Base-by-base conservation (phyloP, 2,329 filamentous ascomycete genomes). In the Pseudovirgaria hyperparasitica region DNA sequence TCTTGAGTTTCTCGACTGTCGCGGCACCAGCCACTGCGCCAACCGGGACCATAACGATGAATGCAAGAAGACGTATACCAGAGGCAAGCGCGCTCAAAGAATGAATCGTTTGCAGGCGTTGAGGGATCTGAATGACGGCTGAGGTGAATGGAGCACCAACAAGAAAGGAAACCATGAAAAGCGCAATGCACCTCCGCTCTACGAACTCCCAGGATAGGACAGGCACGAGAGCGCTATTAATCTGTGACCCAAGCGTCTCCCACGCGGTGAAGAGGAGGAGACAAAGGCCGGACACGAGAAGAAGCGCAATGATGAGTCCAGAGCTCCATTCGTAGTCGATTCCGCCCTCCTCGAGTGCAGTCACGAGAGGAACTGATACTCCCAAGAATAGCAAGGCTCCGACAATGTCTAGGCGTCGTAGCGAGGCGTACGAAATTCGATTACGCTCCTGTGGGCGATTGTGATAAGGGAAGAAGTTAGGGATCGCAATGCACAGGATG, bases 301-400 rank as follows among this genome's bases (percentile, higher is more conserved):
- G 19, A 4, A 33, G 21, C n/a, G 15, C 17, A 19, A 37, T 31
- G 3, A 30, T 22, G 9, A 13, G 15, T 5, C 10, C 18, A n/a
- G 14, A 14, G 12, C 15, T 15, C 32, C 32, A 35, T 11, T 15
- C 32, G 16, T 34, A 36, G 4, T 36, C 31, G 9, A 39, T 23
- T 5, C 37, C 37, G 11, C 25, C 26, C 5, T 31, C 29, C 17
- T 36, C 33, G 4, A 22, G 17, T 5, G 25, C 33, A 3, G 32
- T 15, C 11, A 27, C 12, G 11, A 35, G 21, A 4, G 28, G 23
- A 11, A 35, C 17, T 5, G 33, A 21, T 6, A 19, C 33, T 5
- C 29, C 30, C 9, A 35, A 21, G 5, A 35, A 21, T 5, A 33
- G 22, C 2, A 26, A 13, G 4, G 22, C 23, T 4, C 30, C 33